phyloP scores from a whole-genome alignment of 2,329 filamentous ascomycete genomes.

The Metarhizium humberi region DNA sequence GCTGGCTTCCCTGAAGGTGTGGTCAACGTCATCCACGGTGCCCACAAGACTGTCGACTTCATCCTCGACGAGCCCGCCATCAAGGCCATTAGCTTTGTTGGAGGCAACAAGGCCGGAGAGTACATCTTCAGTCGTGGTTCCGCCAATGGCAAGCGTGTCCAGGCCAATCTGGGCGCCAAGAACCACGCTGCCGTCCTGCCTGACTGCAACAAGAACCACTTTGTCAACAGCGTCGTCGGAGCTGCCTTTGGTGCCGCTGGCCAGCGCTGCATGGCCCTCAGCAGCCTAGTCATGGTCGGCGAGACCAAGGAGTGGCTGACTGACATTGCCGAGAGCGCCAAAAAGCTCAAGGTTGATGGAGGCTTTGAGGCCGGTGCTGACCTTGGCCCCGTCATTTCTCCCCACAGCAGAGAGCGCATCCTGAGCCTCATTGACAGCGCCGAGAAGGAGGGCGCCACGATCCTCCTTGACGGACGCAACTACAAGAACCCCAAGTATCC shows the following conservation, averaged over 20 bases:
- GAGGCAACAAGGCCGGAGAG: slow-evolving; percentile 79
- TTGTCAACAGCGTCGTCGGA: slow-evolving; percentile 73
- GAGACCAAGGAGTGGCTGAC: slow-evolving; percentile 77
- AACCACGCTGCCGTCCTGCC: slow-evolving; percentile 80
- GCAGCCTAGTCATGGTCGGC: slow-evolving; percentile 73
- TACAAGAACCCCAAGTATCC: slow-evolving; percentile 70
- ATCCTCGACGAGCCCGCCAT: slow-evolving; percentile 77
- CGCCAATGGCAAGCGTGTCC: slow-evolving; percentile 79
- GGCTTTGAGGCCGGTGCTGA: slow-evolving; percentile 76
- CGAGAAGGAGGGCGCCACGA: slow-evolving; percentile 71
- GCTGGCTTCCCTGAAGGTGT: slow-evolving; percentile 77
- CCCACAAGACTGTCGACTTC: slow-evolving; percentile 75
- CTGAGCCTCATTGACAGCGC: slow-evolving; percentile 67
- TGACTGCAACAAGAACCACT: slow-evolving; percentile 85
- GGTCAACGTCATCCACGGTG: slow-evolving; percentile 74
- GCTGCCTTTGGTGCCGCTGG: slow-evolving; percentile 80
- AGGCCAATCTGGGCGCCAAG: slow-evolving; percentile 82
- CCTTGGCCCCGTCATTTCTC: slow-evolving; percentile 73
- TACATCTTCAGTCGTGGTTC: slow-evolving; percentile 75
- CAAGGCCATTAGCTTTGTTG: slow-evolving; percentile 81
- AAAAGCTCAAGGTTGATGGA: slow-evolving; percentile 63
- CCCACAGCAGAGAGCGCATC: slow-evolving; percentile 70
- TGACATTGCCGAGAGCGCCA: slow-evolving; percentile 69
- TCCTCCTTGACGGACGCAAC: slow-evolving; percentile 72
- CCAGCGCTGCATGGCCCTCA: slow-evolving; percentile 80